Conservation (phyloP, 805 yeast species). For the Groenewaldozyma salmanticensis region DNA sequence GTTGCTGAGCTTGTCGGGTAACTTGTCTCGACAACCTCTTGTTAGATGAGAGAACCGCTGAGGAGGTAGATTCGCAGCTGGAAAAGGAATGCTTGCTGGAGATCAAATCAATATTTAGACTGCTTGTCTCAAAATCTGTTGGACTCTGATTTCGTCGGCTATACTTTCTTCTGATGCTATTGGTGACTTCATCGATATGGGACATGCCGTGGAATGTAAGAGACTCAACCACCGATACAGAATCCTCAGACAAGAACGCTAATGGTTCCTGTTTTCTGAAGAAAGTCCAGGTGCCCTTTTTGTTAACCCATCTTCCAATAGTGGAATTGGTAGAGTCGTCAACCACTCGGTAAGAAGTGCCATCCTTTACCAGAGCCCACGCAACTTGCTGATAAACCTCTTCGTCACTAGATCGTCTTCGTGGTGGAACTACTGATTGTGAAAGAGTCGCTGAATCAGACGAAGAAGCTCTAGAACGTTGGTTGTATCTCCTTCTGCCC, state of each 20-base stretch:
- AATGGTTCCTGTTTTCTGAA: background rate
- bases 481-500: background rate
- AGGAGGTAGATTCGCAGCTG: too few species aligned
- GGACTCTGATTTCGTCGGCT: too few species aligned
- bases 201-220: background rate
- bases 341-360: slow-evolving; percentile 7
- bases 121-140: too few species aligned
- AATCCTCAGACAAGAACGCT: background rate
- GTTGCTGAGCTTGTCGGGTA: background rate
- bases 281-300: slow-evolving; percentile 6
- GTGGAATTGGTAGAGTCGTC: slow-evolving; percentile 14
- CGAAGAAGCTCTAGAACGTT: background rate
- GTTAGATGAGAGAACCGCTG: too few species aligned
- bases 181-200: slow-evolving; percentile 3
- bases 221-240: background rate
- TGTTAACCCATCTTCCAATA: slow-evolving; percentile 15
- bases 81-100: too few species aligned
- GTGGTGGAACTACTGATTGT: too few species aligned
- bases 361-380: slow-evolving; percentile 13
- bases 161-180: slow-evolving; percentile 1
- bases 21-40: background rate
- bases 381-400: slow-evolving; percentile 15
- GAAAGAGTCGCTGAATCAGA: background rate
- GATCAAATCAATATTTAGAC: too few species aligned
- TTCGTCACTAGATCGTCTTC: slow-evolving; percentile 1